A percentile compares a stretch with the other conserved stretches of the same genome.
These are phyloP conservation scores for Penicillium daleae DNA, from an alignment of 495 filamentous ascomycete genomes.

Conservation along the genomic window DNA sequence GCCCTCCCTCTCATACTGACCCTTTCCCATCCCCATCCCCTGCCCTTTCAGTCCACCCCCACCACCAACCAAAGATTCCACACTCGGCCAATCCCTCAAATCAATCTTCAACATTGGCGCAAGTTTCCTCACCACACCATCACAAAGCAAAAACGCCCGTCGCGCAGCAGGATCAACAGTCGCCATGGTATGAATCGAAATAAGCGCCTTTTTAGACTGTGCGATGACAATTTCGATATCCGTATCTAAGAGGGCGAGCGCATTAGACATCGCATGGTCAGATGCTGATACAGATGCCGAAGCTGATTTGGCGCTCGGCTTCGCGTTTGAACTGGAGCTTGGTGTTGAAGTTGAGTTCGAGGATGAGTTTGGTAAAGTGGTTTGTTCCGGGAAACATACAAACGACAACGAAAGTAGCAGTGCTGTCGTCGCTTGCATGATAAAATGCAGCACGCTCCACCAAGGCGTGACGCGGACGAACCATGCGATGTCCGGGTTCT, in stretches of 20 bases:
- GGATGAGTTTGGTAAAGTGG: background rate
- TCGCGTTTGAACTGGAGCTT: background rate
- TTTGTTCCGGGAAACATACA: background rate
- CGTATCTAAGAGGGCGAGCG: constrained; percentile 7
- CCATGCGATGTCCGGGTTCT: constrained; percentile 37
- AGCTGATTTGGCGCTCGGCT: background rate
- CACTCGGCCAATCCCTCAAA: constrained; percentile 35
- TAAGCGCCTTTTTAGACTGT: constrained; percentile 52
- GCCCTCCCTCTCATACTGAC: background rate
- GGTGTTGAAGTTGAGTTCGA: background rate
- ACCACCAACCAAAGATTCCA: background rate
- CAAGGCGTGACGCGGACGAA: constrained; percentile 57
- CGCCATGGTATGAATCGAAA: constrained; percentile 53
- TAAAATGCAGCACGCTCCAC: constrained; percentile 64
- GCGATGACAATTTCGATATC: constrained; percentile 37
- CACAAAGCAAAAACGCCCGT: constrained; percentile 53
- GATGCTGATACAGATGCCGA: background rate
- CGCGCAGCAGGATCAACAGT: constrained; percentile 45
- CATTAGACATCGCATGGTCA: background rate
- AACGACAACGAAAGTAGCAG: constrained; percentile 57
- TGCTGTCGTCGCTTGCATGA: constrained; percentile 64
- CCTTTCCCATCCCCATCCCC: background rate
- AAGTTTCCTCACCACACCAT: constrained; percentile 34
- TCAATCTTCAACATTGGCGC: constrained; percentile 35
- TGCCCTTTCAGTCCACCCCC: background rate